Base-by-base conservation (phyloP, 2,329 filamentous ascomycete species). In the Aureobasidium sp. region DNA sequence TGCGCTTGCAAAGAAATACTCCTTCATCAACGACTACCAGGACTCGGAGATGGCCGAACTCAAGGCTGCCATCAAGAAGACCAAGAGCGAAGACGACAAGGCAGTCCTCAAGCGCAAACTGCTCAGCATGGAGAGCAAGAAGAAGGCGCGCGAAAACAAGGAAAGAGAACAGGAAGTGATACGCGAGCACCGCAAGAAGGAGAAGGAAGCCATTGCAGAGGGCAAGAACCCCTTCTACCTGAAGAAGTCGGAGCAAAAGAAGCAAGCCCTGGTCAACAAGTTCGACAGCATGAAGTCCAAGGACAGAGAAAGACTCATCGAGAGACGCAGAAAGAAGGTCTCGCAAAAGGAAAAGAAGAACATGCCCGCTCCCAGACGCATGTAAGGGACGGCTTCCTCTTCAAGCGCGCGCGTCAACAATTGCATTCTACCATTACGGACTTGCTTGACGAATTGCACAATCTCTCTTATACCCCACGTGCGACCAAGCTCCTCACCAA, bases 161-260 rank as follows among this genome's bases (percentile, higher is more conserved):
- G 87, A 90, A 63, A 82, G 85, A 62, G 84, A 88, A 73, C 79
- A 83, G 67, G 81, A 84, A 61, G 76, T 97, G 43, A 68, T 93
- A 58, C 79, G 84, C 46, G 85, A 88, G 73, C 92, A 97, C 76
- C 84, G 88, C 69, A 83, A 83, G 75, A 81, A 85, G 72, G 94
- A 99, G 79, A 91, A 90, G 76, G 88, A 92, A 72, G 77, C 89
- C 63, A 85, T 97, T 55, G 85, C 85, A 68, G 84, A 95, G 76
- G 94, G 94, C 63, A 96, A 96, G 84, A 84, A 82, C 71, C 93
- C 94, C 0, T 99, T 91, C 76, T 97, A 90, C 74, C 78, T 97
- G 68, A 99, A 99, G 83, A 87, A 86, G 77, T 77, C 78, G 69
- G 93, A 96, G 76, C 84, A 94, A 79, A 95, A 94, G 85, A 90